Percentiles rank a stretch among this genome's conserved stretches.
These are phyloP conservation scores for Coemansia sp. DNA, from an alignment of 371 early-diverging fungal genomes.

Conservation along the genomic window DNA sequence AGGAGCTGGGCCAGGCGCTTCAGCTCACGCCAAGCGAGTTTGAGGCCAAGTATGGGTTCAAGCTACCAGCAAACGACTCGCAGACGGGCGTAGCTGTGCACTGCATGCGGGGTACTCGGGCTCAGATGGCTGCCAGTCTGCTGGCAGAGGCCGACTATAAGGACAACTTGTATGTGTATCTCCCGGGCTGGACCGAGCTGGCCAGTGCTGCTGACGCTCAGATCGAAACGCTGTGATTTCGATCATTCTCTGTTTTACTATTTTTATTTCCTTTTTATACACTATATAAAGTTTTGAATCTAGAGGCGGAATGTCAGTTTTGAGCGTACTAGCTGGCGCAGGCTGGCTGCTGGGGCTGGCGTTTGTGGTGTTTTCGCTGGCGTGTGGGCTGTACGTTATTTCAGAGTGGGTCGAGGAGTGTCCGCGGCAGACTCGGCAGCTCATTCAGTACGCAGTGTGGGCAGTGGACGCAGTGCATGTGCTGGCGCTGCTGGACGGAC, in stretches of 20 bases:
- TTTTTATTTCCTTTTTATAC: neutral
- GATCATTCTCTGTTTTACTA: neutral
- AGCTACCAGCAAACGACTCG: conserved; percentile 5
- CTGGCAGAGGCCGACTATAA: conserved; percentile 4
- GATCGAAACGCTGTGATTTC: neutral
- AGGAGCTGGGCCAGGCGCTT: conserved; percentile 10
- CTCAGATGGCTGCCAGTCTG: neutral
- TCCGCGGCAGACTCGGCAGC: conserved; percentile 40
- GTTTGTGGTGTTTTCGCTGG: conserved; percentile 33
- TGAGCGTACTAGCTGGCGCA: conserved; percentile 13
- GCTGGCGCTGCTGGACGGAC: conserved; percentile 32
- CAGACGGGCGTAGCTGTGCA: conserved; percentile 8
- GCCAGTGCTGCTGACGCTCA: neutral
- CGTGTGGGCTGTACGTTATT: conserved; percentile 39
- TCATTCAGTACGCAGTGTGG: conserved; percentile 22
- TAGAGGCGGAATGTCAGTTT: conserved; percentile 10
- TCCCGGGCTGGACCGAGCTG: conserved; percentile 15
- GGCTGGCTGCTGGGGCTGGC: conserved; percentile 29
- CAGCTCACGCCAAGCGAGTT: conserved; percentile 3
- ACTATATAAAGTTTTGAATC: neutral
- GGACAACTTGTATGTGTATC: conserved; percentile 9
- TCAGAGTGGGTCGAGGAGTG: conserved; percentile 49
- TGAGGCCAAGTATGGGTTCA: conserved; percentile 5
- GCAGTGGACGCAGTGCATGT: conserved; percentile 25
- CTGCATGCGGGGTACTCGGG: conserved; percentile 6